These are phyloP conservation scores for Colletotrichum lentis DNA, from an alignment of 2,329 filamentous ascomycete genomes.

Conservation along the genomic window DNA sequence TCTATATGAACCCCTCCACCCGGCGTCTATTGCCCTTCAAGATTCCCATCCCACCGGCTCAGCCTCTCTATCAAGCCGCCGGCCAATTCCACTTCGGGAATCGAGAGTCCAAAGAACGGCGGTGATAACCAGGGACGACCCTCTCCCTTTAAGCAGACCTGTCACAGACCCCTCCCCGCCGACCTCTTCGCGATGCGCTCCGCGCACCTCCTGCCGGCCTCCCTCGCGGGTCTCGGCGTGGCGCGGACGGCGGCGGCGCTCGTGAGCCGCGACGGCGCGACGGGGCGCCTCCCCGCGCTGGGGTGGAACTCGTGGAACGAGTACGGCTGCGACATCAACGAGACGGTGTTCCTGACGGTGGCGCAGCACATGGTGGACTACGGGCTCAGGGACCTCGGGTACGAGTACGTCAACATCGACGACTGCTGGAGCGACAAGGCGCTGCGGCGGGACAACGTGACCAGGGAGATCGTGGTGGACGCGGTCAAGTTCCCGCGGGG, in stretches of 20 bases:
- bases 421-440: constrained; percentile 66
- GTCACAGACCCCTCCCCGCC: background rate
- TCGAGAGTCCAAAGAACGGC: background rate
- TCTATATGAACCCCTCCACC: constrained; percentile 14
- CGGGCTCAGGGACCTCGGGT: constrained; percentile 62
- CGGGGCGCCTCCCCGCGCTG: constrained; percentile 49
- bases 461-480: constrained; percentile 56
- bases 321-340: constrained; percentile 60
- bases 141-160: background rate
- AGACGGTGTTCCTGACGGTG: constrained; percentile 57
- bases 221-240: constrained; percentile 22
- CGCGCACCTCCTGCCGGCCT: background rate
- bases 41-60: background rate
- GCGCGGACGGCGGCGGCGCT: constrained; percentile 26
- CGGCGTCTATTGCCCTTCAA: background rate
- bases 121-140: background rate
- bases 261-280: constrained; percentile 35
- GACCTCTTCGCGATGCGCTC: constrained; percentile 17
- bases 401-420: constrained; percentile 68
- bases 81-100: background rate
- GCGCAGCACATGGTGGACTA: constrained; percentile 58
- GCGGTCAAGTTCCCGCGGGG: constrained; percentile 64
- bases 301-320: constrained; percentile 65
- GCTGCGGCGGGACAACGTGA: constrained; percentile 51
- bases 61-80: background rate